Evolutionary conservation across 495 filamentous ascomycete species (phyloP).

Genomic region (Neurospora terricola): DNA sequence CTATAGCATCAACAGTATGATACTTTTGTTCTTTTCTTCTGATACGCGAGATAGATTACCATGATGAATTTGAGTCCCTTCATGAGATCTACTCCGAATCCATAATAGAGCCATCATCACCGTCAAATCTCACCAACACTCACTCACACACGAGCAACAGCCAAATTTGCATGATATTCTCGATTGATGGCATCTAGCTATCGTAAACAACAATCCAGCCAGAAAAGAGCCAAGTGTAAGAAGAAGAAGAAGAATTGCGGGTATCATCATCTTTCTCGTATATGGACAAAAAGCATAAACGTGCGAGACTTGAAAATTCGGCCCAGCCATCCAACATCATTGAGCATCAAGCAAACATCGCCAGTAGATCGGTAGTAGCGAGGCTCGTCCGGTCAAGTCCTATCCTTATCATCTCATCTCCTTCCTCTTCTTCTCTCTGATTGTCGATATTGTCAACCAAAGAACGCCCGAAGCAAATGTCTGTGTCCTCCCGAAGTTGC

Average conservation of each 20-base stretch:
- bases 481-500: not conserved
- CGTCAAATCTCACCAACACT: no score
- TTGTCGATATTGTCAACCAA: not conserved
- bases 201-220: not conserved
- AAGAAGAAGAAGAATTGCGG: not conserved
- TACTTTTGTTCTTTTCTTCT: not conserved
- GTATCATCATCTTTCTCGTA: not conserved
- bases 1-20: not conserved
- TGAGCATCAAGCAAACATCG: not conserved
- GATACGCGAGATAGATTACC: no score
- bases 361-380: not conserved
- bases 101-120: not conserved
- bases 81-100: not conserved
- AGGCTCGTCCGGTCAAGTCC: not conserved
- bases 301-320: not conserved
- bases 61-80: no score
- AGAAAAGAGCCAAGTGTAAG: not conserved
- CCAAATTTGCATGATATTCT: not conserved
- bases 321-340: not conserved
- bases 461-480: not conserved
- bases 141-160: not conserved
- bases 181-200: not conserved
- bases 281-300: not conserved
- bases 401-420: not conserved
- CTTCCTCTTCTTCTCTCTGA: not conserved